A percentile compares a stretch with the other conserved stretches of the same genome.
These are phyloP conservation scores for Eucalyptus sp. DNA, from an alignment of 345 rosid genomes.

Conservation along the genomic window DNA sequence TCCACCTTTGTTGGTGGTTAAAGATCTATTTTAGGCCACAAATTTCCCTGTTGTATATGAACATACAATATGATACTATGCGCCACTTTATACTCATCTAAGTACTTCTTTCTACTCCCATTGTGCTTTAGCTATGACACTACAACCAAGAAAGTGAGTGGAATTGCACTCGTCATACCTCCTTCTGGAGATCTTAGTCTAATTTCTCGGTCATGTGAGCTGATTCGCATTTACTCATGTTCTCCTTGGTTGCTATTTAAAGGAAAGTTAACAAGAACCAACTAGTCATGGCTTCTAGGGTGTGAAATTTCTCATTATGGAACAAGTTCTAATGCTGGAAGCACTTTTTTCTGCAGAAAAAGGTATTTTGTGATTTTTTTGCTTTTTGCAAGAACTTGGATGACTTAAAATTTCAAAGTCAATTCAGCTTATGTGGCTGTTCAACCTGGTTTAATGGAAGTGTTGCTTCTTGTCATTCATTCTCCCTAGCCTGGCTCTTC, in stretches of 20 bases:
- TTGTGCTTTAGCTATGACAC: not conserved
- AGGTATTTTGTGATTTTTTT: not conserved
- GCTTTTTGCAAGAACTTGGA: not conserved
- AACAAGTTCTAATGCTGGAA: not conserved
- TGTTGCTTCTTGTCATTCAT: not conserved
- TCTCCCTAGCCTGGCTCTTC: not conserved
- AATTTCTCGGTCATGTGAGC: not conserved
- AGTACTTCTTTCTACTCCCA: not conserved
- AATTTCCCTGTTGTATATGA: not conserved
- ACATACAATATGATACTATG: not conserved
- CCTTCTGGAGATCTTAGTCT: not conserved
- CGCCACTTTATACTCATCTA: not conserved
- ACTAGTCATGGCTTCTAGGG: not conserved
- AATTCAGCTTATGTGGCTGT: not conserved
- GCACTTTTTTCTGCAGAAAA: not conserved
- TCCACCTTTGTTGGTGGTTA: not conserved
- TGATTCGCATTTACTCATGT: not conserved
- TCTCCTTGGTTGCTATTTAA: not conserved
- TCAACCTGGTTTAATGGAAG: not conserved
- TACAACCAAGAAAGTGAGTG: not conserved
- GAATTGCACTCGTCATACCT: not conserved
- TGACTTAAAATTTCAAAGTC: not conserved
- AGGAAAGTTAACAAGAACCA: not conserved
- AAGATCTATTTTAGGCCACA: not conserved
- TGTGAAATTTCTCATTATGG: not conserved